A percentile compares a stretch with the other conserved stretches of the same genome.
Conservation (phyloP, 1,284 basidiomycete species). For the Leucoagaricus sp. region DNA sequence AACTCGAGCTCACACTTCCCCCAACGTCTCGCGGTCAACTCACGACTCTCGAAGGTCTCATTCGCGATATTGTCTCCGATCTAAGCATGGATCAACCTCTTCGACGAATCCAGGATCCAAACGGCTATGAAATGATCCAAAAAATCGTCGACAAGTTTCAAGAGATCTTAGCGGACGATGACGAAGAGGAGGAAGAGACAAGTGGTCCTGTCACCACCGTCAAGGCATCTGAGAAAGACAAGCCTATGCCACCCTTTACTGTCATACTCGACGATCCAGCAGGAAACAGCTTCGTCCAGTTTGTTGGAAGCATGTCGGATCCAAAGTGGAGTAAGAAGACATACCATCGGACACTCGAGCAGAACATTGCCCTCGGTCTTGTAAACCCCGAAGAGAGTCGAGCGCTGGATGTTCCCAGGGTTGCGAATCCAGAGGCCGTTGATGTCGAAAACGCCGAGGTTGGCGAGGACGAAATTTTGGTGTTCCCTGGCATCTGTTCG, state of each 20-base stretch:
- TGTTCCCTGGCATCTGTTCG: slow-evolving; percentile 89
- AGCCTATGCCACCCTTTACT: slow-evolving; percentile 76
- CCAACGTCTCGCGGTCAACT: slow-evolving; percentile 86
- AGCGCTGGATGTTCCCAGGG: slow-evolving; percentile 18
- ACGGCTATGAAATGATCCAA: slow-evolving; percentile 80
- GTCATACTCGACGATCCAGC: slow-evolving; percentile 91
- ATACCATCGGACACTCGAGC: slow-evolving; percentile 82
- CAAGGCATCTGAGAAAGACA: slow-evolving; percentile 39
- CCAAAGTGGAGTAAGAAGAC: slow-evolving; percentile 93
- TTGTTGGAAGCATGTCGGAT: slow-evolving; percentile 77
- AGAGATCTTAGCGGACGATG: slow-evolving; percentile 69
- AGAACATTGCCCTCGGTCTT: slow-evolving; percentile 85
- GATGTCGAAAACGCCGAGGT: slow-evolving; percentile 25
- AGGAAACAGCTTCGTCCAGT: slow-evolving; percentile 95
- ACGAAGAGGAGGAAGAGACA: slow-evolving; percentile 51
- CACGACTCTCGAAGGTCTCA: slow-evolving; percentile 93
- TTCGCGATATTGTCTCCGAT: slow-evolving; percentile 86
- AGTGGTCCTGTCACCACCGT: slow-evolving; percentile 21
- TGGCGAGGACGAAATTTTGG: slow-evolving; percentile 80
- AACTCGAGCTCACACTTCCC: slow-evolving; percentile 91
- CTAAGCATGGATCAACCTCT: slow-evolving; percentile 86
- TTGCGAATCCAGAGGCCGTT: slow-evolving; percentile 15
- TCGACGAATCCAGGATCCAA: slow-evolving; percentile 81
- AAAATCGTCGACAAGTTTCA: slow-evolving; percentile 69
- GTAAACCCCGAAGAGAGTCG: slow-evolving; percentile 48